Percentiles rank a stretch among this genome's conserved stretches.
These are phyloP conservation scores for Sanghuangporus baumii DNA, from an alignment of 1,284 basidiomycete genomes.

Conservation along the genomic window DNA sequence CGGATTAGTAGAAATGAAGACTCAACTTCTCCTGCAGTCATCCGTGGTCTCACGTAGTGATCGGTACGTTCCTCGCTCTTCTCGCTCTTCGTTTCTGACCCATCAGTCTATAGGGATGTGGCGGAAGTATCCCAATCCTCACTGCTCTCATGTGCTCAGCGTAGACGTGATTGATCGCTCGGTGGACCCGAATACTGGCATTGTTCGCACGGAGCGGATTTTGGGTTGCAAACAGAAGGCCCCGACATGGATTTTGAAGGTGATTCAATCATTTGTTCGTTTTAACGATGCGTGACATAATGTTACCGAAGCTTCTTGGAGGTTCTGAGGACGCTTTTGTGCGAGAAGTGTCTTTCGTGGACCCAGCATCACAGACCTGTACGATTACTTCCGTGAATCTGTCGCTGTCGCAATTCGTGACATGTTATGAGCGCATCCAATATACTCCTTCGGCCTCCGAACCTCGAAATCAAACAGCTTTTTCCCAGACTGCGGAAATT, in stretches of 20 bases:
- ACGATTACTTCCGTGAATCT: conserved; percentile 88
- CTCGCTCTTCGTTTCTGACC: neutral
- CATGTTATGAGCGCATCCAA: conserved; percentile 84
- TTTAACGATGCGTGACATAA: neutral
- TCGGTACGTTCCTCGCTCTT: conserved; percentile 31
- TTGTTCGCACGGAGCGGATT: conserved; percentile 84
- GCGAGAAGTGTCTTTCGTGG: conserved; percentile 88
- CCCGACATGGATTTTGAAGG: conserved; percentile 80
- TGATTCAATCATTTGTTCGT: conserved; percentile 26
- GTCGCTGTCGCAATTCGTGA: conserved; percentile 83
- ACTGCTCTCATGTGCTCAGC: conserved; percentile 86
- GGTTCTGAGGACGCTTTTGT: conserved; percentile 92
- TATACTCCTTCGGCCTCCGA: conserved; percentile 62
- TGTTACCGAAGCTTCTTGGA: conserved; percentile 62
- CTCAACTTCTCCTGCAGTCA: conserved; percentile 45
- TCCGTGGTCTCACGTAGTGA: conserved; percentile 81
- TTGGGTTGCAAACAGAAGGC: conserved; percentile 84
- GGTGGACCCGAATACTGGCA: conserved; percentile 77
- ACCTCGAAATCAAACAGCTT: conserved; percentile 49
- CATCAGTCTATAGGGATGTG: conserved; percentile 49
- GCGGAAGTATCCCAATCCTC: conserved; percentile 95
- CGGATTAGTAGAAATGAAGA: neutral
- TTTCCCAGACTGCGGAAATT: conserved; percentile 80
- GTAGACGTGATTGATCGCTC: conserved; percentile 85
- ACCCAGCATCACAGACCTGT: conserved; percentile 72